Percentiles rank a stretch among this genome's conserved stretches.
Evolutionary conservation across 768 basidiomycete species (phyloP).

Genomic region (Psilocybe cubensis): DNA sequence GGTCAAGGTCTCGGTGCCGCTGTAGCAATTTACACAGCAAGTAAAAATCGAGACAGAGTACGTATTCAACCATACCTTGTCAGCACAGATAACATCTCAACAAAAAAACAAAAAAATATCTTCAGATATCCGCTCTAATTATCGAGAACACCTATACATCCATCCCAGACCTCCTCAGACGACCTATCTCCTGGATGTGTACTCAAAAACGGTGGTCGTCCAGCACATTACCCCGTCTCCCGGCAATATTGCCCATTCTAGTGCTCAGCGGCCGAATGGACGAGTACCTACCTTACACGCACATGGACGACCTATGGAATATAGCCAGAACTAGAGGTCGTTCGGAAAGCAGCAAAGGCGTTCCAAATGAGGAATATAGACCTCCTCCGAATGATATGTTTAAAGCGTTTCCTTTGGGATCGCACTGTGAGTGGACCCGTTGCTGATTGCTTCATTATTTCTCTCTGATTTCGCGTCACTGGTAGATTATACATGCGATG

Average conservation of each 20-base stretch:
- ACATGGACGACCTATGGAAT: conserved; percentile 54
- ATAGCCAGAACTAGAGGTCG: conserved; percentile 41
- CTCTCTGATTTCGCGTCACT: too few species aligned
- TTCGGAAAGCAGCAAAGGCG: background rate
- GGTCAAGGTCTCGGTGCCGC: conserved; percentile 88
- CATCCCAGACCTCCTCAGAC: conserved; percentile 68
- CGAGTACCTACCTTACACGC: conserved; percentile 60
- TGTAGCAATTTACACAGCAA: conserved; percentile 82
- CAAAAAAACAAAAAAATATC: background rate
- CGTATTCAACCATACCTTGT: conserved; percentile 13
- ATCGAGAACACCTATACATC: conserved; percentile 91
- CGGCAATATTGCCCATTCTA: conserved; percentile 62
- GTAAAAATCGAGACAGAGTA: conserved; percentile 66
- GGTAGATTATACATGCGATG: background rate
- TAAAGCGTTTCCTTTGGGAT: background rate
- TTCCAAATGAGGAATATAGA: background rate
- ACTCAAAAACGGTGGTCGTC: conserved; percentile 84
- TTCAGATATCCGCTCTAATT: conserved; percentile 69
- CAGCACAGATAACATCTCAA: conserved; percentile 2
- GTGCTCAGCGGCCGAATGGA: conserved; percentile 72
- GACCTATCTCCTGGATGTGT: conserved; percentile 70
- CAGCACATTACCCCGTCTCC: conserved; percentile 56
- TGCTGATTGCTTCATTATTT: too few species aligned
- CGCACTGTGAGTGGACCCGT: background rate
- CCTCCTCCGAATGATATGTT: background rate